Conservation (phyloP, 2,329 filamentous ascomycete species). For the Aureobasidium sp. region DNA sequence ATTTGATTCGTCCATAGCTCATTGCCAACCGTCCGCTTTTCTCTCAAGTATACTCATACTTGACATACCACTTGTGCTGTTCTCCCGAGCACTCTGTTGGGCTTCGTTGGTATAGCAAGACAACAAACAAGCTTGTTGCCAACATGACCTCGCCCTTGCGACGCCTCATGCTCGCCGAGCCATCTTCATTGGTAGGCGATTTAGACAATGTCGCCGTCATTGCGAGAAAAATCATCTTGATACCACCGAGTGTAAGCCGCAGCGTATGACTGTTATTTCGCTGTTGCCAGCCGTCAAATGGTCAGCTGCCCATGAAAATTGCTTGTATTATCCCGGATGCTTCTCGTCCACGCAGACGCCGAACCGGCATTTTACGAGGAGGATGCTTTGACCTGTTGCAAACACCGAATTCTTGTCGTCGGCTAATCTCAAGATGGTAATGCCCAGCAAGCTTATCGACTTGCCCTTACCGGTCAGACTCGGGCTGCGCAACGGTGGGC, state of each 20-base stretch:
- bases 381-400: background rate
- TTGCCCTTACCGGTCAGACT: conserved; percentile 6
- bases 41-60: too few species aligned
- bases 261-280: conserved; percentile 5
- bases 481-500: background rate
- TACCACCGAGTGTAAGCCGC: conserved; percentile 10
- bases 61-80: too few species aligned
- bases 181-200: background rate
- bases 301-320: background rate
- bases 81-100: background rate
- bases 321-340: background rate
- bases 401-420: background rate
- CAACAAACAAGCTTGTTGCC: background rate
- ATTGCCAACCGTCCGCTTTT: too few species aligned
- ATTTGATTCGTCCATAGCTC: too few species aligned
- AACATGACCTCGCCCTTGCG: background rate
- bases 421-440: background rate
- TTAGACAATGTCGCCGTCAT: conserved; percentile 10
- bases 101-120: background rate
- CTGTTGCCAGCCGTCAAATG: background rate
- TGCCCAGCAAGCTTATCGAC: background rate
- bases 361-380: conserved; percentile 2
- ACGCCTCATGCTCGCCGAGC: background rate
- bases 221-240: background rate
- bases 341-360: conserved; percentile 9